These are phyloP conservation scores for Volvox reticuliferus DNA, from an alignment of 139 green algal genomes.

Conservation along the genomic window DNA sequence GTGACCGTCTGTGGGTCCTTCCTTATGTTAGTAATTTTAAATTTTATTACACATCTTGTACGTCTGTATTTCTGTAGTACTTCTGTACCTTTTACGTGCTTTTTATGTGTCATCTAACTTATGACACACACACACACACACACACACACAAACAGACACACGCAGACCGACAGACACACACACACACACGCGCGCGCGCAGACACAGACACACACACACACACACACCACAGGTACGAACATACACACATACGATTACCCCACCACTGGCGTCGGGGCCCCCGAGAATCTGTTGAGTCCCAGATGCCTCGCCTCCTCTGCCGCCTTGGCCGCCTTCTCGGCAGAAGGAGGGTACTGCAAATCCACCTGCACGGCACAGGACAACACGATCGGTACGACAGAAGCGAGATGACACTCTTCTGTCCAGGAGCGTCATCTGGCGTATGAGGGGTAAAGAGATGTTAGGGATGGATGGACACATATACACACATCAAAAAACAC, in stretches of 20 bases:
- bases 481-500: too few relatives aligned
- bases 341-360: slow-evolving; percentile 72
- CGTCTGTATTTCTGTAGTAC: too few relatives aligned
- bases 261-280: background rate
- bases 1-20: too few relatives aligned
- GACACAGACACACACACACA: background rate
- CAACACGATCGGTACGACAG: background rate
- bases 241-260: background rate
- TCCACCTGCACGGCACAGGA: slow-evolving; percentile 66
- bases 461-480: too few relatives aligned
- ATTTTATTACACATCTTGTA: too few relatives aligned
- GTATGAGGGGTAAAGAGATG: too few relatives aligned
- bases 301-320: slow-evolving; percentile 17
- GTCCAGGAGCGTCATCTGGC: too few relatives aligned
- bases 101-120: too few relatives aligned
- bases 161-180: background rate
- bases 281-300: slow-evolving; percentile 20
- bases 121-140: background rate
- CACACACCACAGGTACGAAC: background rate
- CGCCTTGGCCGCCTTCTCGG: slow-evolving; percentile 10
- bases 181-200: background rate
- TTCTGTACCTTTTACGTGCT: too few relatives aligned
- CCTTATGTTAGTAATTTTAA: too few relatives aligned
- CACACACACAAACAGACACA: background rate
- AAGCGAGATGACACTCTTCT: background rate